phyloP scores from a whole-genome alignment of 2,329 filamentous ascomycete species.

The Colletotrichum paranaense region DNA sequence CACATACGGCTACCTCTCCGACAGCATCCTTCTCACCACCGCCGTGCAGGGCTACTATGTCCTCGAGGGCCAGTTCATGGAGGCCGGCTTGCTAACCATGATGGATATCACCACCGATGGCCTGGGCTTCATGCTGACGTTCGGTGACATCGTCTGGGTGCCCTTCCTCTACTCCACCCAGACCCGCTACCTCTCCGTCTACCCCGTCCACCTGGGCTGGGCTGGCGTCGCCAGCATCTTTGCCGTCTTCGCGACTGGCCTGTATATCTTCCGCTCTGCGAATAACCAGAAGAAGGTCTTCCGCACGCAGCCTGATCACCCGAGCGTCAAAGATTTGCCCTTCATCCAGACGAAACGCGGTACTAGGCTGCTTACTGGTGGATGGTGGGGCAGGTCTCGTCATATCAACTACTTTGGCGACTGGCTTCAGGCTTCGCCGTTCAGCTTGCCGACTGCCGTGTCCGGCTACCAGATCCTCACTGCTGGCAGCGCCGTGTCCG shows the following conservation, averaged over 20 bases:
- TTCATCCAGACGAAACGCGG: slow-evolving; percentile 76
- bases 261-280: slow-evolving; percentile 77
- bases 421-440: slow-evolving; percentile 80
- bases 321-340: slow-evolving; percentile 71
- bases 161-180: slow-evolving; percentile 78
- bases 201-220: slow-evolving; percentile 72
- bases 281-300: slow-evolving; percentile 84
- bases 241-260: slow-evolving; percentile 68
- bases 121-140: slow-evolving; percentile 81
- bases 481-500: slow-evolving; percentile 42
- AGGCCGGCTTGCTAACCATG: slow-evolving; percentile 76
- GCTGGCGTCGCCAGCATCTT: slow-evolving; percentile 66
- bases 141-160: slow-evolving; percentile 79
- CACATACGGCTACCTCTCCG: slow-evolving; percentile 74
- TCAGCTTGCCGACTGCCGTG: slow-evolving; percentile 75
- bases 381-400: slow-evolving; percentile 79
- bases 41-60: slow-evolving; percentile 75
- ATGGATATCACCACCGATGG: slow-evolving; percentile 81
- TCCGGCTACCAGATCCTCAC: slow-evolving; percentile 71
- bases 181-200: slow-evolving; percentile 75
- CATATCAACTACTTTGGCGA: slow-evolving; percentile 83
- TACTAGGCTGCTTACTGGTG: slow-evolving; percentile 73
- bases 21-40: slow-evolving; percentile 75
- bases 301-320: slow-evolving; percentile 75
- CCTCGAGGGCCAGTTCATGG: slow-evolving; percentile 76